Base-by-base conservation (phyloP, 2,329 filamentous ascomycete genomes). In the Ophiostoma himal-ulmi region DNA sequence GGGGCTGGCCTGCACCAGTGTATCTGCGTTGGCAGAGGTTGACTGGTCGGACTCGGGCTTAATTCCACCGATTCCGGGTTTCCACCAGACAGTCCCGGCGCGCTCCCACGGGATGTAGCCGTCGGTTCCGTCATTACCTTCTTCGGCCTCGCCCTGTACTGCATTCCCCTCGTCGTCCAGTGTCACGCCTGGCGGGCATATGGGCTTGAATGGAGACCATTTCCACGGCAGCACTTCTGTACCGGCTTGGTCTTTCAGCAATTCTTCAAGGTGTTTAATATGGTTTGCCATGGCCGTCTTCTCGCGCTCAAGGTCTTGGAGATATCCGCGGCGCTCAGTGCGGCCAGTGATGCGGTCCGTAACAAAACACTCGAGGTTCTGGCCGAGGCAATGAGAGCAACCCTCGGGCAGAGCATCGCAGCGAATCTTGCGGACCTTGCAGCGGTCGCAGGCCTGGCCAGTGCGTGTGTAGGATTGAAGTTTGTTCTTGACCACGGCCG, bases 361-460 rank as follows among this genome's bases (percentile, higher is more conserved):
- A 69, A 93, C 93, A 80, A 87, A 89, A 81, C 93, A 96, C 76
- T 91, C 87, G 75, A 91, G 87, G 73, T 88, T 88, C 77, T 91
- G 91, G 79, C 90, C 88, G 75, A 87, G 82, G 81, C 93, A 96
- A 75, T 92, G 90, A 73, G 91, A 92, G 81, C 93, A 96, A 73
- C 92, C 93, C 74, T 91, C 89, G 41, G 90, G 88, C 57, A 91
- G 83, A 69, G 89, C 90, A 81, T 96, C 93, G 83, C 93, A 96
- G 77, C 91, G 88, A 76, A 96, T 96, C 81, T 96, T 96, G 75
- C 93, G 88, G 79, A 92, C 90, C 85, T 94, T 95, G 84, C 93
- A 96, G 70, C 93, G 85, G 80, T 96, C 92, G 83, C 92, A 96
- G 41, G 92, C 92, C 81, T 96, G 92, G 11, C 92, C 92, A 0